phyloP scores from a whole-genome alignment of 2,329 filamentous ascomycete genomes.

The Ascochyta clinopodiicola region DNA sequence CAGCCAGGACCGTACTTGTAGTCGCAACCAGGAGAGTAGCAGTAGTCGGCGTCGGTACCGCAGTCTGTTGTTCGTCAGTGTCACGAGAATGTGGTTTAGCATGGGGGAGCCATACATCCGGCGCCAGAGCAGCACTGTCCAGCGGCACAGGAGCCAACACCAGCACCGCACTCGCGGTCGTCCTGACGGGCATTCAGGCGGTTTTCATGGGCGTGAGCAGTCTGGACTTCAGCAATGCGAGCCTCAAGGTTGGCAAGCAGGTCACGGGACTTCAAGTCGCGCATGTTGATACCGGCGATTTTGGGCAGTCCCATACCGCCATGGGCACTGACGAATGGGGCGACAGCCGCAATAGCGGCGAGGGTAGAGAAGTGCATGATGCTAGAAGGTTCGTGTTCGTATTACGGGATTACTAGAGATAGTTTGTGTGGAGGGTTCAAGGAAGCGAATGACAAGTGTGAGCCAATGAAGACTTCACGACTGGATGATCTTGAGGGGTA shows the following conservation, averaged over 20 bases:
- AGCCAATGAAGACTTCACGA: constrained; percentile 33
- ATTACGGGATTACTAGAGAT: constrained; percentile 35
- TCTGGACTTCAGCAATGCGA: constrained; percentile 32
- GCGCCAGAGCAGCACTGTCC: constrained; percentile 45
- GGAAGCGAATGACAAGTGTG: constrained; percentile 44
- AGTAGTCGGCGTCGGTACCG: constrained; percentile 62
- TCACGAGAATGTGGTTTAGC: neutral
- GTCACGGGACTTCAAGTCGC: constrained; percentile 43
- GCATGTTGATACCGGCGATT: constrained; percentile 45
- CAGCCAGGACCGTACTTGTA: constrained; percentile 67
- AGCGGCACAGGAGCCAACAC: constrained; percentile 38
- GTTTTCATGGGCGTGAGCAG: constrained; percentile 27
- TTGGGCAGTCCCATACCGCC: constrained; percentile 37
- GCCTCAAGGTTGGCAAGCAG: constrained; percentile 39
- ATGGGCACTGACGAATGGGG: constrained; percentile 42
- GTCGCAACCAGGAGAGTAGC: constrained; percentile 67
- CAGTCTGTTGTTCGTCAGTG: constrained; percentile 51
- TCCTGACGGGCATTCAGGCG: constrained; percentile 36
- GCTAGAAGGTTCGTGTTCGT: constrained; percentile 20
- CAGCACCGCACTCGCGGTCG: constrained; percentile 43
- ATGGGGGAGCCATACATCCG: constrained; percentile 33
- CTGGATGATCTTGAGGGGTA: constrained; percentile 31
- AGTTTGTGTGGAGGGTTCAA: constrained; percentile 18
- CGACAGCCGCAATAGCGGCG: constrained; percentile 37
- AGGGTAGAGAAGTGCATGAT: constrained; percentile 45